Conservation (phyloP, 2,329 filamentous ascomycete species). For the Corinectria fuckeliana region DNA sequence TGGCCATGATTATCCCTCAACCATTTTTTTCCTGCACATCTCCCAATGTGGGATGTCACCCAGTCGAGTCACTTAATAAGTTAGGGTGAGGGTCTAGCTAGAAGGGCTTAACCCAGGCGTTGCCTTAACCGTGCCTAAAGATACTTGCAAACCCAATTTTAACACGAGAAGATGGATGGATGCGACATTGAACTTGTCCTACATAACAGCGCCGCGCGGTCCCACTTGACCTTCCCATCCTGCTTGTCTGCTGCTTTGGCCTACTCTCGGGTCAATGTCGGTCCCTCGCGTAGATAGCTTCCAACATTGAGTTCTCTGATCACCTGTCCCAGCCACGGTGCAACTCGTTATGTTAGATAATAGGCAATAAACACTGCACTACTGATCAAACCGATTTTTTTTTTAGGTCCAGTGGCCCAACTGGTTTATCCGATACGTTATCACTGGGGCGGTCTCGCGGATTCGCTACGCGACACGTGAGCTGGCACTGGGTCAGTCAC, state of each 20-base stretch:
- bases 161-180: neutral
- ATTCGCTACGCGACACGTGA: constrained; percentile 32
- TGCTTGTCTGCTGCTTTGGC: constrained; percentile 14
- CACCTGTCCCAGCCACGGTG: too few relatives aligned
- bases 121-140: constrained; percentile 1
- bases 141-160: neutral
- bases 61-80: constrained; percentile 17
- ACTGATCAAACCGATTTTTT: too few relatives aligned
- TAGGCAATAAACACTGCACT: too few relatives aligned
- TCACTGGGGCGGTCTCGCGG: too few relatives aligned
- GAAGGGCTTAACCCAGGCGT: neutral
- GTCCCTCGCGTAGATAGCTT: neutral
- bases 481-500: neutral
- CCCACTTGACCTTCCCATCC: constrained; percentile 16
- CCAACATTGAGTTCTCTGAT: too few relatives aligned
- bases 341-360: too few relatives aligned
- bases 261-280: constrained; percentile 19
- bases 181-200: neutral
- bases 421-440: too few relatives aligned
- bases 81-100: constrained; percentile 13
- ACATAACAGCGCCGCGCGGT: constrained; percentile 8
- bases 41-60: constrained; percentile 15
- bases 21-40: neutral
- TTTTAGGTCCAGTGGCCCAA: too few relatives aligned
- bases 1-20: constrained; percentile 20